Conservation (phyloP, 352 stramenopile species). For the Globisporangium viniferum region DNA sequence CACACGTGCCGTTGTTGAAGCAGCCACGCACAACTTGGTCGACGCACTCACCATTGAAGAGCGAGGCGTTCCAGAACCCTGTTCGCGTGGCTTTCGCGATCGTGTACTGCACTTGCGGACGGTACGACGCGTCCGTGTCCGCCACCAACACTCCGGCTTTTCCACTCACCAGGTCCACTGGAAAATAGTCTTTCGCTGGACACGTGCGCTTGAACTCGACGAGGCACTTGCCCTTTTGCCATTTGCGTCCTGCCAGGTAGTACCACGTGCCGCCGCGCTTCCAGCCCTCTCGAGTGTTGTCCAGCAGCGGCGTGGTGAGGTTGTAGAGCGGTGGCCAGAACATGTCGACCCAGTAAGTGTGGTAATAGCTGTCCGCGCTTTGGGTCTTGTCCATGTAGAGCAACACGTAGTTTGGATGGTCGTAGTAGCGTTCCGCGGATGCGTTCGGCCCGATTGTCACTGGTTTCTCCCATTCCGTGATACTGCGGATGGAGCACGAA, state of each 20-base stretch:
- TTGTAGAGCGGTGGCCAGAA: conserved; percentile 89
- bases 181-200: conserved; percentile 19
- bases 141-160: conserved; percentile 49
- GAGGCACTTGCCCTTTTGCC: conserved; percentile 94
- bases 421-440: conserved; percentile 74
- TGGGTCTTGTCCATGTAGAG: conserved; percentile 91
- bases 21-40: conserved; percentile 92
- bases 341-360: conserved; percentile 91
- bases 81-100: conserved; percentile 41
- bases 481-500: conserved; percentile 90
- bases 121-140: conserved; percentile 92
- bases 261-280: conserved; percentile 80
- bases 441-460: conserved; percentile 36
- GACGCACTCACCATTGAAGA: conserved; percentile 76
- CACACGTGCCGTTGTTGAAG: conserved; percentile 96
- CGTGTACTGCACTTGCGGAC: conserved; percentile 77
- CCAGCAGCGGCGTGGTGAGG: conserved; percentile 71
- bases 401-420: conserved; percentile 97
- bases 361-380: conserved; percentile 75
- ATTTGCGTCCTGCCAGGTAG: conserved; percentile 51
- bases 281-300: conserved; percentile 93
- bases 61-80: conserved; percentile 60
- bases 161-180: conserved; percentile 38
- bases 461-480: conserved; percentile 95
- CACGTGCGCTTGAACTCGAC: conserved; percentile 91